Percentiles rank a stretch among this genome's conserved stretches.
phyloP scores from a whole-genome alignment of 192 early-diverging fungal genomes.

The Podila epicladia region DNA sequence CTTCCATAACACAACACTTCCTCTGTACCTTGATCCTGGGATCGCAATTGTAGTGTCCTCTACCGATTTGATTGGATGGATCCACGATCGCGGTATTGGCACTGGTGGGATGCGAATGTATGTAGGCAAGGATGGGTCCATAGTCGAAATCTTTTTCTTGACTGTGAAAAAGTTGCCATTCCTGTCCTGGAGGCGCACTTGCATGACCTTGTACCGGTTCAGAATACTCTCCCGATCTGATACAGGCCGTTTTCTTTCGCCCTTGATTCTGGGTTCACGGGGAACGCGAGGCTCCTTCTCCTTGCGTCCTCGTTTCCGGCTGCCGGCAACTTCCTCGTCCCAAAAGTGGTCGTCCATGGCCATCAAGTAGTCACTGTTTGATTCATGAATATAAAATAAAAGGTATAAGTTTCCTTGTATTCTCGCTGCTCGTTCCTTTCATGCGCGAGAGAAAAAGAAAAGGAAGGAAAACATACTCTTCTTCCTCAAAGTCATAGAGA shows the following conservation, averaged over 20 bases:
- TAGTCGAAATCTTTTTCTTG: conserved; percentile 83
- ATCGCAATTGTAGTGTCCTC: conserved; percentile 26
- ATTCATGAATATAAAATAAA: background rate
- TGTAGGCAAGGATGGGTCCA: conserved; percentile 87
- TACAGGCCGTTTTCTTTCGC: conserved; percentile 16
- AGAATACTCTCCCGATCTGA: conserved; percentile 76
- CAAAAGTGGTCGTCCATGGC: conserved; percentile 88
- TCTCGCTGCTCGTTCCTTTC: too few relatives aligned
- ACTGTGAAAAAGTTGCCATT: conserved; percentile 88
- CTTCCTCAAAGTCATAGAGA: conserved; percentile 81
- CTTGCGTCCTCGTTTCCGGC: conserved; percentile 51
- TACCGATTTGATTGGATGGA: conserved; percentile 74
- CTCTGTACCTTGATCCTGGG: conserved; percentile 48
- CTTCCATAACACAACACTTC: background rate
- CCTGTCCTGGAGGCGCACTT: conserved; percentile 85
- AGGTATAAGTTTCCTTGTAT: background rate
- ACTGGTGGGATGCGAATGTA: conserved; percentile 88
- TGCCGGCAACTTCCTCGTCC: conserved; percentile 68
- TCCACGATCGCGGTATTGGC: conserved; percentile 90
- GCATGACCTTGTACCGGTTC: conserved; percentile 87
- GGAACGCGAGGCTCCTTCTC: conserved; percentile 58
- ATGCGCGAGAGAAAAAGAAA: background rate
- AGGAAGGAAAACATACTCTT: conserved; percentile 65
- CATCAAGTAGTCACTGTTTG: conserved; percentile 75
- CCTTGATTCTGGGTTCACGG: conserved; percentile 54